Evolutionary conservation across 257 asterid genomes (phyloP).

Genomic region (Buddleja alternifolia): DNA sequence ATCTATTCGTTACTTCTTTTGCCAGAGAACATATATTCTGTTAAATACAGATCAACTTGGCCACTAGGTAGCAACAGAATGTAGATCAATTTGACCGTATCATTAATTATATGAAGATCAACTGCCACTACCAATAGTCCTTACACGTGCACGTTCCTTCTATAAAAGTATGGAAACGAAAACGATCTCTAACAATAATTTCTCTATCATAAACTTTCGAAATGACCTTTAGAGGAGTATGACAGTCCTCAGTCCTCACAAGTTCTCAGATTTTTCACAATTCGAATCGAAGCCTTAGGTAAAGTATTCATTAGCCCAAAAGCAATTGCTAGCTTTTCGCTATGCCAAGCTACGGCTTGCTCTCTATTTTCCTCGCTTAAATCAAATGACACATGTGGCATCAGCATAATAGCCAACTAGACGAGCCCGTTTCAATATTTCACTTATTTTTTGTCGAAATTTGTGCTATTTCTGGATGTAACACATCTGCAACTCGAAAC

Average conservation of each 20-base stretch:
- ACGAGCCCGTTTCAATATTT: constrained; percentile 45
- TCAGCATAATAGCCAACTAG: constrained; percentile 54
- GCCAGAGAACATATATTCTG: no score
- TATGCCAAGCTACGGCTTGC: constrained; percentile 70
- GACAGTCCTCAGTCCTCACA: constrained; percentile 76
- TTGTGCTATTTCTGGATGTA: constrained; percentile 55
- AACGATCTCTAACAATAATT: constrained; percentile 60
- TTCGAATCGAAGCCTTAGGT: constrained; percentile 41
- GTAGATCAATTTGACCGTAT: no score
- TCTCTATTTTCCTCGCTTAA: constrained; percentile 63
- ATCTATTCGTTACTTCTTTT: no score
- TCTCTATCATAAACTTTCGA: constrained; percentile 60
- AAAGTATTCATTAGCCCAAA: constrained; percentile 54
- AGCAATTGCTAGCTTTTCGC: constrained; percentile 68
- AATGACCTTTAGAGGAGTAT: constrained; percentile 55
- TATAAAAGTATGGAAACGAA: constrained; percentile 54
- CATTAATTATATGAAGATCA: no score
- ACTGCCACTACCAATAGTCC: constrained; percentile 70
- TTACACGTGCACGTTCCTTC: constrained; percentile 63
- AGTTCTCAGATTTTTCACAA: constrained; percentile 63
- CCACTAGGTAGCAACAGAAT: no score
- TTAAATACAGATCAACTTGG: no score
- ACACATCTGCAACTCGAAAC: constrained; percentile 67
- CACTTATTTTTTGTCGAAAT: constrained; percentile 49
- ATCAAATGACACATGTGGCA: constrained; percentile 59